Evolutionary conservation across 140 eudicot genomes (phyloP).

Genomic region (Ambrosia hybrid): DNA sequence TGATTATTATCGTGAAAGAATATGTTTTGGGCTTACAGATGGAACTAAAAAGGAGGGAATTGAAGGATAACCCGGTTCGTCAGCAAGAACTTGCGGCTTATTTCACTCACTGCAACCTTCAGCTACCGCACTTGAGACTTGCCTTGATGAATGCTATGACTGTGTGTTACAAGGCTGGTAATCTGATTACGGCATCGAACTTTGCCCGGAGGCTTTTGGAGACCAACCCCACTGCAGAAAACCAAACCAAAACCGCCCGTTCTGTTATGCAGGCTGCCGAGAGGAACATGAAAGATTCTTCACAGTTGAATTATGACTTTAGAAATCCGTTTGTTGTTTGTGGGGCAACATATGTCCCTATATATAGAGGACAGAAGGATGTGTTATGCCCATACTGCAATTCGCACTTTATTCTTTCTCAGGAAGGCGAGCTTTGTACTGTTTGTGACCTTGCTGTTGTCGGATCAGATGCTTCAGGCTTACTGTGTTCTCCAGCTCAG

Average conservation of each 20-base stretch:
- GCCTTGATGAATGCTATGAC: slow-evolving; percentile 68
- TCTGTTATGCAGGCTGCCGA: slow-evolving; percentile 73
- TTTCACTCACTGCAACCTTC: slow-evolving; percentile 75
- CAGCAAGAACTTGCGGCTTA: slow-evolving; percentile 75
- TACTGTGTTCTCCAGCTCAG: slow-evolving; percentile 78
- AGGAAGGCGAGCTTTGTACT: slow-evolving; percentile 72
- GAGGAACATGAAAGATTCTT: slow-evolving; percentile 61
- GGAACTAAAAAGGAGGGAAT: slow-evolving; percentile 64
- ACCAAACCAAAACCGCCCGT: slow-evolving; percentile 61
- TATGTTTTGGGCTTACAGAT: slow-evolving; percentile 63
- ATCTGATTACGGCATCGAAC: slow-evolving; percentile 59
- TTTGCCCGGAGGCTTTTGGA: slow-evolving; percentile 71
- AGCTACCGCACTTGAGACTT: slow-evolving; percentile 61
- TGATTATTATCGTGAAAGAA: slow-evolving; percentile 57
- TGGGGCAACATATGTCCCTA: slow-evolving; percentile 78
- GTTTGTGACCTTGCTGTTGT: slow-evolving; percentile 74
- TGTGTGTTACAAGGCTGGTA: slow-evolving; percentile 57
- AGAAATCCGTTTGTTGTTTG: slow-evolving; percentile 79
- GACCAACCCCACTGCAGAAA: slow-evolving; percentile 60
- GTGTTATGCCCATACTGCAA: slow-evolving; percentile 68
- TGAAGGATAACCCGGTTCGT: slow-evolving; percentile 52
- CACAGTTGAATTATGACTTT: slow-evolving; percentile 60
- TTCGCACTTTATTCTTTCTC: slow-evolving; percentile 67
- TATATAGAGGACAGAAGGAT: slow-evolving; percentile 79
- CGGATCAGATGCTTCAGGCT: slow-evolving; percentile 86